phyloP scores from a whole-genome alignment of 2,329 filamentous ascomycete species.

The Zymoseptoria passerinii region DNA sequence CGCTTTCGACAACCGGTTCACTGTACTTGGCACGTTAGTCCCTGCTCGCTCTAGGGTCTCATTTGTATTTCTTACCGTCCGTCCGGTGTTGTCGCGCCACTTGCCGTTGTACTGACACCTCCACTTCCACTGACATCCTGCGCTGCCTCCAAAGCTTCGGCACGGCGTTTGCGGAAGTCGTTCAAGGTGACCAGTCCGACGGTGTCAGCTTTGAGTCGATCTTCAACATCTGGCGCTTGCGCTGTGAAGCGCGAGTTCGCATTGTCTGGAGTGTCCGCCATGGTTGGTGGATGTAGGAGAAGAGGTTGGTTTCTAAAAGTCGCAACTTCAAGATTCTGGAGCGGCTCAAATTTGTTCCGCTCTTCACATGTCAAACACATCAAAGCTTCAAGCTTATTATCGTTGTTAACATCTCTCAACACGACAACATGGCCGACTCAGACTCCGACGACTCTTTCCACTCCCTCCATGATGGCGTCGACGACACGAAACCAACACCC shows the following conservation, averaged over 20 bases:
- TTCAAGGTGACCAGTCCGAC: conserved; percentile 86
- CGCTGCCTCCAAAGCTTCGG: conserved; percentile 83
- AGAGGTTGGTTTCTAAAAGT: not conserved
- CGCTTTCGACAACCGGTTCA: conserved; percentile 42
- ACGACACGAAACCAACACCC: conserved; percentile 1
- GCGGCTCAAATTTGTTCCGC: not conserved
- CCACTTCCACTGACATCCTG: conserved; percentile 37
- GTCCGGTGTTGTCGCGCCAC: conserved; percentile 47
- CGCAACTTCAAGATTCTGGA: not conserved
- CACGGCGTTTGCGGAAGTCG: conserved; percentile 92
- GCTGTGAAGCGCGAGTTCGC: conserved; percentile 55
- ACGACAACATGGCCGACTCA: conserved; percentile 10
- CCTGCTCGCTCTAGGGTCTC: conserved; percentile 3
- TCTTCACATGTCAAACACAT: not conserved
- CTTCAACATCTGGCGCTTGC: conserved; percentile 67
- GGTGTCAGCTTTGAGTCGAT: conserved; percentile 74
- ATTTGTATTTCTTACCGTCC: conserved; percentile 48
- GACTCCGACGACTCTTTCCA: conserved; percentile 28
- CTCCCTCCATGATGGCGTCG: conserved; percentile 23
- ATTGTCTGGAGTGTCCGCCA: conserved; percentile 15
- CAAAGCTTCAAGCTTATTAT: not conserved
- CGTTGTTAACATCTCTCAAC: not conserved
- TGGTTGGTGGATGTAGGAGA: conserved; percentile 1
- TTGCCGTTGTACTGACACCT: conserved; percentile 39
- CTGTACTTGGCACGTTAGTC: conserved; percentile 52